Evolutionary conservation across 129 eudicot species (phyloP).

Genomic region (Solidago caesia): DNA sequence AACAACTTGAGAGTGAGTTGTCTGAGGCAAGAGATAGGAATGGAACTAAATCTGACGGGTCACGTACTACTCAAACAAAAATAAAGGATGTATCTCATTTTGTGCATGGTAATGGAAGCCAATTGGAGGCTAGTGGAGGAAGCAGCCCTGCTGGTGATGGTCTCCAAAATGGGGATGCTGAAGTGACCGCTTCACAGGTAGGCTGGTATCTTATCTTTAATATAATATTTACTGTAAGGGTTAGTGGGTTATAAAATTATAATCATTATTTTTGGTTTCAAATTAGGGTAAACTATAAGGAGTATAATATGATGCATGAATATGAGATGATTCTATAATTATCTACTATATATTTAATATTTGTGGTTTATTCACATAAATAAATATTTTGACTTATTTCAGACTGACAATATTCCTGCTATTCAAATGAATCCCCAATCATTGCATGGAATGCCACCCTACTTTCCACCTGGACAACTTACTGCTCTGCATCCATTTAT

Average conservation of each 20-base stretch:
- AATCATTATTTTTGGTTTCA: too few species aligned
- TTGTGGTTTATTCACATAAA: constrained; percentile 3
- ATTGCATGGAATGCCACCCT: constrained; percentile 77
- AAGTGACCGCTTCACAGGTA: constrained; percentile 56
- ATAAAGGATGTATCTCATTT: constrained; percentile 53
- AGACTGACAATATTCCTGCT: constrained; percentile 62
- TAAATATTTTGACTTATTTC: constrained; percentile 11
- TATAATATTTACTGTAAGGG: background rate
- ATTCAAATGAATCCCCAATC: constrained; percentile 65
- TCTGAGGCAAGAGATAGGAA: constrained; percentile 72
- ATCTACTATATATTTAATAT: background rate
- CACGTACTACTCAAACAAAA: constrained; percentile 41
- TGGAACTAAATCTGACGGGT: constrained; percentile 51
- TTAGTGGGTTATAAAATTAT: too few species aligned
- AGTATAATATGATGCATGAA: background rate
- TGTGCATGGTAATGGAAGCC: constrained; percentile 52
- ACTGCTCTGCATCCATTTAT: constrained; percentile 85
- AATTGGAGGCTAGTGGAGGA: constrained; percentile 52
- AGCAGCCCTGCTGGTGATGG: constrained; percentile 38
- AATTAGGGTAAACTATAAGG: background rate
- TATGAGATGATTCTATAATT: constrained; percentile 12
- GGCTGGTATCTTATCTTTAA: background rate
- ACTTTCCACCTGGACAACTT: constrained; percentile 77
- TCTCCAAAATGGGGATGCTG: constrained; percentile 54
- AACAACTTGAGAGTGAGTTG: constrained; percentile 84